Evolutionary conservation across 1,139 yeast genomes (phyloP).

Genomic region (Suhomyces ambrosiae): DNA sequence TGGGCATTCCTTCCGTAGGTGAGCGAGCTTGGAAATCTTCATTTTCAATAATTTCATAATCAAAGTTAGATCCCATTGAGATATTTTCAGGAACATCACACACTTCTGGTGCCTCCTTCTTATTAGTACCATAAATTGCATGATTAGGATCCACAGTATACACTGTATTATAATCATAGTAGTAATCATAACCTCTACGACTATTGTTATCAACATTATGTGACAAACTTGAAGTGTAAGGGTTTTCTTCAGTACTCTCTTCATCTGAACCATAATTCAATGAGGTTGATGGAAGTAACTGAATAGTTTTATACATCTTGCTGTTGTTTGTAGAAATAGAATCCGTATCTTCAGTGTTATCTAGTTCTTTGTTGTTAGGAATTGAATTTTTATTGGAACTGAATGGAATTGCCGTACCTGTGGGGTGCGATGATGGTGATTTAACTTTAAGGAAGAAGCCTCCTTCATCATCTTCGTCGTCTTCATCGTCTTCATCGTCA

Average conservation of each 20-base stretch:
- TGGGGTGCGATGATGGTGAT: constrained; percentile 38
- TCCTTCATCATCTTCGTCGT: constrained; percentile 63
- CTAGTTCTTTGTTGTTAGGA: constrained; percentile 13
- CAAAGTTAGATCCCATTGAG: constrained; percentile 43
- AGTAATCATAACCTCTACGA: constrained; percentile 75
- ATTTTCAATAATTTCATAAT: constrained; percentile 38
- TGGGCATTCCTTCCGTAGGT: constrained; percentile 20
- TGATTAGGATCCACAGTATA: constrained; percentile 62
- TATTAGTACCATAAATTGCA: constrained; percentile 35
- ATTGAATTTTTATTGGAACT: constrained; percentile 17
- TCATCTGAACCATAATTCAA: constrained; percentile 78
- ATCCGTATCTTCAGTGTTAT: constrained; percentile 27
- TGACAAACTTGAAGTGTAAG: constrained; percentile 62
- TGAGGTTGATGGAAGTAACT: constrained; percentile 77
- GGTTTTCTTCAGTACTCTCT: constrained; percentile 57
- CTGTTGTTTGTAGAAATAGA: constrained; percentile 25
- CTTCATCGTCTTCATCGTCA: constrained; percentile 43
- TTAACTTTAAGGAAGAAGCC: constrained; percentile 66
- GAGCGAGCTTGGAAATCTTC: constrained; percentile 15
- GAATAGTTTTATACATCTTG: constrained; percentile 57
- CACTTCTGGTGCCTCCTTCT: constrained; percentile 37
- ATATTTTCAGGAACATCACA: constrained; percentile 51
- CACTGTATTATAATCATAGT: constrained; percentile 86
- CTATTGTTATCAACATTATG: constrained; percentile 71
- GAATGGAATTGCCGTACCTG: constrained; percentile 18